Base-by-base conservation (phyloP, 495 filamentous ascomycete species). In the Chaetomium tenue region DNA sequence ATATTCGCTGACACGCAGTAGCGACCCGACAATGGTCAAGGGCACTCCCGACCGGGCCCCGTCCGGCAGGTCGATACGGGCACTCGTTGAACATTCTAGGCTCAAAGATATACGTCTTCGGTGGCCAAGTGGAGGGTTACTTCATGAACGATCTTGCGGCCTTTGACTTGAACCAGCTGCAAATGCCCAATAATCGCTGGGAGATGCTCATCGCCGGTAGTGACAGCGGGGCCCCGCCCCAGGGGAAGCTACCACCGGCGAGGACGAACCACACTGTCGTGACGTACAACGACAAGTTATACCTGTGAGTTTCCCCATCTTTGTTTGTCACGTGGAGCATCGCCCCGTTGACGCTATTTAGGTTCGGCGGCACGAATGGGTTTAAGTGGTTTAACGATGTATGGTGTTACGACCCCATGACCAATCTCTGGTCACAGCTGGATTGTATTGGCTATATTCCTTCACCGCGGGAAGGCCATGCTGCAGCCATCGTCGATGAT, bases 111-210 rank as follows among this genome's bases (percentile, higher is more conserved):
- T 99, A 92, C 75, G 87, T 98, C 8, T 99, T 99, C 72, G 95
- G 95, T 65, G 95, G 95, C 51, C 95, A 99, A 72, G 94, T 98
- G 0, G 95, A 98, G 76, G 92, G 91, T 1, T 91, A 88, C 73
- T 99, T 98, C 70, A 97, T 98, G 84, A 98, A 99, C 66, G 95
- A 99, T 71, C 76, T 99, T n/a, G 83, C 93, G 37, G 93, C 94
- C 8, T 99, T 99, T 69, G 95, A 99, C 73, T 78, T 99, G 63
- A 98, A 98, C 69, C 89, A 92, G 54, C 79, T 99, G 12, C 93
- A 97, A 73, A 88, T 87, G 72, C 86, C 91, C 2, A 85, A 86
- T 42, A 98, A 95, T 72, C 87, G 89, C 65, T 99, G 95, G 95
- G 93, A 99, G 66, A 83, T 96, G 52, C 82, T 99, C 11, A 87